Evolutionary conservation across 1,284 basidiomycete genomes (phyloP), one percentile per base, ranked within the genome.

Genomic region (Veloboletus limbatus): DNA sequence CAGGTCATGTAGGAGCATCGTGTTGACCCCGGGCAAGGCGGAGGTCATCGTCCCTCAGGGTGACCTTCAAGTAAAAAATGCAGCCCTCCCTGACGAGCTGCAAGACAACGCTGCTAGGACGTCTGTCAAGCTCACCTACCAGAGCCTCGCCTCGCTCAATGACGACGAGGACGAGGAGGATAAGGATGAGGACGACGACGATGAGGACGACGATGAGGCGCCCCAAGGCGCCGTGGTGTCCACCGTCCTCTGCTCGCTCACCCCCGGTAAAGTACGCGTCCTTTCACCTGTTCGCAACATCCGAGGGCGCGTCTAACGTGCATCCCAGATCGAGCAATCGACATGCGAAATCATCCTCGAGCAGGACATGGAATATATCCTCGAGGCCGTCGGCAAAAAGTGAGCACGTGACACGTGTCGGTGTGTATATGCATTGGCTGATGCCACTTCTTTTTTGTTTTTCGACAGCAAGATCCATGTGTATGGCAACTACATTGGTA

Each of bases 401-500:
- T 89, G 54, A 54, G 75, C 44, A 11, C 30, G 27, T 31, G 21
- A 18, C 20, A 21, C 47, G n/a, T 20, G 14, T 28, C 35, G n/a
- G n/a, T 21, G 18, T 16, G 16, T n/a, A 7, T 14, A 28, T n/a
- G 34, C 11, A 13, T 11, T 18, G 41, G 45, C 45, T 41, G n/a
- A 49, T 14, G 4, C n/a, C n/a, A 21, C 20, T 25, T 33, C 21
- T 26, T 32, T 16, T 21, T n/a, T n/a, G n/a, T n/a, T n/a, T 16
- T 27, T 27, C 27, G 31, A 13, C 38, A 93, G 91, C 69, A 74
- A 84, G 42, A 77, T 97, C 51, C 85, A 95, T 69, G 70, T 98
- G 47, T 82, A 88, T 53, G 95, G 95, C 51, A 94, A 97, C 74
- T 96, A 93, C 73, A 83, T 96, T 59, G 79, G 82, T 89, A 68